Evolutionary conservation across 1,284 basidiomycete genomes (phyloP).

Genomic region (Sporisorium scitamineum): DNA sequence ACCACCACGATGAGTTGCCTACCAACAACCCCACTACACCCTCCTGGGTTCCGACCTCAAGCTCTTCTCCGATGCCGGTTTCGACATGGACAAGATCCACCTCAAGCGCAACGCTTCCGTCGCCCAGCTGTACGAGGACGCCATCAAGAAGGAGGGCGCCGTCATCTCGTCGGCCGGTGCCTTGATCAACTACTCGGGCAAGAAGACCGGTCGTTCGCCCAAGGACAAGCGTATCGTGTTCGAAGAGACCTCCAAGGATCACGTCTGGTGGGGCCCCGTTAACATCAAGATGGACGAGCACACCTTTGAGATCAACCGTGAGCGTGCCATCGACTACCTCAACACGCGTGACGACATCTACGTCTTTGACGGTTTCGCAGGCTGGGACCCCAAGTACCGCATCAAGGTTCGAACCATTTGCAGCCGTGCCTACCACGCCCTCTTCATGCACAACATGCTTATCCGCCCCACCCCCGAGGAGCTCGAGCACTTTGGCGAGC

Average conservation of each 20-base stretch:
- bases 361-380: slow-evolving; percentile 97
- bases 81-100: slow-evolving; percentile 82
- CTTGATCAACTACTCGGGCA: slow-evolving; percentile 99
- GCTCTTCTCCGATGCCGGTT: slow-evolving; percentile 98
- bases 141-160: slow-evolving; percentile 96
- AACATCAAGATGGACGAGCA: slow-evolving; percentile 99
- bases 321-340: slow-evolving; percentile 98
- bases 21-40: slow-evolving; percentile 62
- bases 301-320: slow-evolving; percentile 99
- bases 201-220: slow-evolving; percentile 97
- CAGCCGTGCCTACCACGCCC: slow-evolving; percentile 96
- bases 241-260: slow-evolving; percentile 95
- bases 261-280: slow-evolving; percentile 99
- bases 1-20: slow-evolving; percentile 67
- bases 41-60: slow-evolving; percentile 79
- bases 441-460: slow-evolving; percentile 96
- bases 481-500: slow-evolving; percentile 94
- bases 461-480: slow-evolving; percentile 97
- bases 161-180: slow-evolving; percentile 96
- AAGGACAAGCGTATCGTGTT: slow-evolving; percentile 99
- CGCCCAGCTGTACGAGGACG: slow-evolving; percentile 96
- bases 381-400: slow-evolving; percentile 98
- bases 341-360: slow-evolving; percentile 98
- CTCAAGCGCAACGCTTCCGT: slow-evolving; percentile 92
- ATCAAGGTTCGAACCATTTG: slow-evolving; percentile 99